Evolutionary conservation across 306 rosid genomes (phyloP).

Genomic region (Pachyrhizus erosus): DNA sequence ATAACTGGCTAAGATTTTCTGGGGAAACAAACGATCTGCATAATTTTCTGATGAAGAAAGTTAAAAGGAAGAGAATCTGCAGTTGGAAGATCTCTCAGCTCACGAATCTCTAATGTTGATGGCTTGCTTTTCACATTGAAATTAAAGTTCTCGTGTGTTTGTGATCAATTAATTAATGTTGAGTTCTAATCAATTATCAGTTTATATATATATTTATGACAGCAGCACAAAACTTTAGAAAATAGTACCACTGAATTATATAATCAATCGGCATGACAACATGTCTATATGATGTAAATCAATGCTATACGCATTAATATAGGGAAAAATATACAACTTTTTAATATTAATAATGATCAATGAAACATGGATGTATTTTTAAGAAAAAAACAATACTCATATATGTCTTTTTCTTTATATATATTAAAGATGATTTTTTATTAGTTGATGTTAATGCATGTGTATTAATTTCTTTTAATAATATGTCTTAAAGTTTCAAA

Average conservation of each 20-base stretch:
- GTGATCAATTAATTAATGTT: not conserved
- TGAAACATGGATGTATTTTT: not conserved
- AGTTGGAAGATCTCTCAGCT: slow-evolving; percentile 47
- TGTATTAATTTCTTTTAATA: no score
- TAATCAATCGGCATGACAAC: not conserved
- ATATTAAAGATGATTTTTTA: not conserved
- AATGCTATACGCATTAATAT: not conserved
- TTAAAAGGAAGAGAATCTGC: slow-evolving; percentile 49
- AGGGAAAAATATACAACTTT: not conserved
- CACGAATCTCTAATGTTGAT: slow-evolving; percentile 50
- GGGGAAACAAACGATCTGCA: slow-evolving; percentile 33
- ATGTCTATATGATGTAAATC: not conserved
- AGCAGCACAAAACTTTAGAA: not conserved
- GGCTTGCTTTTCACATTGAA: not conserved
- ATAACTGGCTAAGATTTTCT: slow-evolving; percentile 35
- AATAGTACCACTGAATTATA: not conserved
- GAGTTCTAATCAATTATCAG: not conserved
- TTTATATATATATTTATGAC: not conserved
- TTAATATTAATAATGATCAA: not conserved
- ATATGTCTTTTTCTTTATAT: no score
- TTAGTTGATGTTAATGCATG: not conserved
- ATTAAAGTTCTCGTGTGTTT: not conserved
- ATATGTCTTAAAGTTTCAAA: no score
- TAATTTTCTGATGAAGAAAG: slow-evolving; percentile 44
- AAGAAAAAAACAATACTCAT: not conserved